phyloP scores from a whole-genome alignment of 106 monocot species.

The Chionographis japonica region DNA sequence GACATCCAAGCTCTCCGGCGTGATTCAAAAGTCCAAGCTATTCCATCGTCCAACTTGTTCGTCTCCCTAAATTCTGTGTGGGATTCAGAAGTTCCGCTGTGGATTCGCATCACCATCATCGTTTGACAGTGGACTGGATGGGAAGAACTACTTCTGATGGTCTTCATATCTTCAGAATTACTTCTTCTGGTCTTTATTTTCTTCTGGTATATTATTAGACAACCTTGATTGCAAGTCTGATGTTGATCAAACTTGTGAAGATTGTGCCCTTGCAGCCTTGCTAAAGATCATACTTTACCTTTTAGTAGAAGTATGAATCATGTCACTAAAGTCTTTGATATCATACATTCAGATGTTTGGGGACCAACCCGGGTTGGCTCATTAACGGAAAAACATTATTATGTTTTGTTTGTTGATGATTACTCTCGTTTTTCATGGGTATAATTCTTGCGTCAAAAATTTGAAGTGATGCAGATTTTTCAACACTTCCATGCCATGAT shows the following conservation, averaged over 20 bases:
- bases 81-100: too few relatives aligned
- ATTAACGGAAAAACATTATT: constrained; percentile 5
- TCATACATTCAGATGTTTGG: neutral
- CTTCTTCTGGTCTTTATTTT: constrained; percentile 3
- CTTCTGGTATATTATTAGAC: neutral
- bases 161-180: neutral
- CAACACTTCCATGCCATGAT: neutral
- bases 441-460: constrained; percentile 1
- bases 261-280: neutral
- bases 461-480: constrained; percentile 2
- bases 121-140: neutral
- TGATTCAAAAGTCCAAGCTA: too few relatives aligned
- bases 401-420: constrained; percentile 11
- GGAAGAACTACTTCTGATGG: constrained; percentile 3
- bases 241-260: constrained; percentile 6
- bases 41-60: too few relatives aligned
- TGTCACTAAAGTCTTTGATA: neutral
- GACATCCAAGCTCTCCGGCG: too few relatives aligned
- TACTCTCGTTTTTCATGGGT: constrained; percentile 9
- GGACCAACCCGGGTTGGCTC: neutral
- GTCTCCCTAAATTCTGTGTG: too few relatives aligned
- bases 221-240: neutral
- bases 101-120: neutral
- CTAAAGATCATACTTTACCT: constrained; percentile 8
- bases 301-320: neutral